Percentiles rank a stretch among this genome's conserved stretches.
Evolutionary conservation across 2,329 filamentous ascomycete species (phyloP).

Genomic region (Microthyrium microscopicum): DNA sequence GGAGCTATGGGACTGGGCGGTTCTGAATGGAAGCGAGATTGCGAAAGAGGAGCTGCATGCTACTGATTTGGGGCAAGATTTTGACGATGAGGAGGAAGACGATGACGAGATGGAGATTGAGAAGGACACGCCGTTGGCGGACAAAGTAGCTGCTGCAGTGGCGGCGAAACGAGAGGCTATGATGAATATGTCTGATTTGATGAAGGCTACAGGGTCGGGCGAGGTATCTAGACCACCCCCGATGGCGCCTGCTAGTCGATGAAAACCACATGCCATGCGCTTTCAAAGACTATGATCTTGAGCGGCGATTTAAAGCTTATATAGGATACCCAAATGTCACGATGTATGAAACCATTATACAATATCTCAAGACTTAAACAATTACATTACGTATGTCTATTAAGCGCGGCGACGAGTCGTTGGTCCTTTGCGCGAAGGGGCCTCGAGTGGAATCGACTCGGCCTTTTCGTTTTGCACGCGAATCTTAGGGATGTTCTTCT

Average conservation of each 20-base stretch:
- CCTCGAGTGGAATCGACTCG: slow-evolving; percentile 22
- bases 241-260: too few species aligned
- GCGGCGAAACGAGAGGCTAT: too few species aligned
- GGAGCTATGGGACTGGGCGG: slow-evolving; percentile 6
- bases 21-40: slow-evolving; percentile 1
- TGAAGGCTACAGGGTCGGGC: too few species aligned
- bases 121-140: slow-evolving; percentile 5
- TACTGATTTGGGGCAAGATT: neutral
- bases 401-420: slow-evolving; percentile 39
- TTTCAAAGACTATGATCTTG: too few species aligned
- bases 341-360: neutral
- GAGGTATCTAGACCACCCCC: too few species aligned
- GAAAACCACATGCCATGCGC: too few species aligned
- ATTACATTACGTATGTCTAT: slow-evolving; percentile 1
- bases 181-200: too few species aligned
- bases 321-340: neutral
- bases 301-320: too few species aligned
- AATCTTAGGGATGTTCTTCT: slow-evolving; percentile 21
- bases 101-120: slow-evolving; percentile 1
- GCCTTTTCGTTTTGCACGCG: slow-evolving; percentile 17
- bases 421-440: slow-evolving; percentile 30
- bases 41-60: neutral
- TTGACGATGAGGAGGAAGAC: neutral
- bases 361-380: neutral
- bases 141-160: too few species aligned